Conservation (phyloP, 441 rosid genomes). For the Corymbia citriodora region DNA sequence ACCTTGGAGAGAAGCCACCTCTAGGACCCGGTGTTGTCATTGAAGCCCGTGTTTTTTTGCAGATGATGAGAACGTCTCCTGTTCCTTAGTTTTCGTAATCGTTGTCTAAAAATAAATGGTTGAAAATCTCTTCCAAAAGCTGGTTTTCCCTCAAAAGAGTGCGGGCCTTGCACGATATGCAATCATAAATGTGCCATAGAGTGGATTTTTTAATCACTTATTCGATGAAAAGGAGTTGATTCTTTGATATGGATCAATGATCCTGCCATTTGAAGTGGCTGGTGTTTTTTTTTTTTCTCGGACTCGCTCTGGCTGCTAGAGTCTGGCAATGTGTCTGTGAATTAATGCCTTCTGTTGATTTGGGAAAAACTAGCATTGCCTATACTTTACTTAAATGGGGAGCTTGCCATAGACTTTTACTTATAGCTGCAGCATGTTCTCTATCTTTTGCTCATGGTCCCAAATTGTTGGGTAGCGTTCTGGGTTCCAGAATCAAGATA, state of each 20-base stretch:
- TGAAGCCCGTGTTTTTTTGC: not conserved
- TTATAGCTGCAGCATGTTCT: not conserved
- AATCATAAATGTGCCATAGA: not conserved
- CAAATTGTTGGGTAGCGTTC: not conserved
- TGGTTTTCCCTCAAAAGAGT: fast-evolving
- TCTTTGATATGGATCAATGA: not conserved
- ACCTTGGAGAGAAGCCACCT: not conserved
- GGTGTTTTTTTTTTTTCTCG: not conserved
- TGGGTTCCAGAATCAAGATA: not conserved
- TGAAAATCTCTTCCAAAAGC: not conserved
- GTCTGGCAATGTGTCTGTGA: not conserved
- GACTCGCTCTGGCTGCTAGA: not conserved
- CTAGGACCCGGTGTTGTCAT: not conserved
- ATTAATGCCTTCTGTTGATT: not conserved
- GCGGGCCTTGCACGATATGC: not conserved
- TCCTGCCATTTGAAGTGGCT: not conserved
- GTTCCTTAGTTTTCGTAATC: not conserved
- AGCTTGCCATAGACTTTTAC: not conserved
- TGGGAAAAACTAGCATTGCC: not conserved
- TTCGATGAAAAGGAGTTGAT: not conserved
- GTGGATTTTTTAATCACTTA: not conserved
- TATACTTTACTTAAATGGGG: not conserved
- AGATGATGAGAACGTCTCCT: not conserved
- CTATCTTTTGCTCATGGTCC: not conserved
- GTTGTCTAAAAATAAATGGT: not conserved